Percentiles rank a stretch among this genome's conserved stretches.
Conservation (phyloP, 2,329 filamentous ascomycete genomes). For the Colletotrichum sp. region DNA sequence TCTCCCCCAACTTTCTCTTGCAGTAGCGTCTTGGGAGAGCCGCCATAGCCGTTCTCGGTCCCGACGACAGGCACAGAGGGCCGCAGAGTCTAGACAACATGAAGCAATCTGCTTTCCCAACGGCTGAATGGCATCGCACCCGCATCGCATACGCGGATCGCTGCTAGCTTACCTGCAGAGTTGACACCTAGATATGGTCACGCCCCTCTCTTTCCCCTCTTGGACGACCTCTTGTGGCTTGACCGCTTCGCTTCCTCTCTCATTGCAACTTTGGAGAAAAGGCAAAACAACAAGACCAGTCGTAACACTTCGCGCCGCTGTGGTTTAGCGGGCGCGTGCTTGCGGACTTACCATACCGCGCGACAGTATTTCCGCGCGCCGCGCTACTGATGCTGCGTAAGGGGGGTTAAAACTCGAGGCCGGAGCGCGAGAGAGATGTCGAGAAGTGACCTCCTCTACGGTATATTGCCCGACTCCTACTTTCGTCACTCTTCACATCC, state of each 20-base stretch:
- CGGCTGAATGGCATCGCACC: neutral
- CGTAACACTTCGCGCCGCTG: neutral
- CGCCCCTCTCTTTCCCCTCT: neutral
- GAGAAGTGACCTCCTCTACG: neutral
- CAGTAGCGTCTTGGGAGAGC: neutral
- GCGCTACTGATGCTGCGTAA: neutral
- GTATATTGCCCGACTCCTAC: neutral
- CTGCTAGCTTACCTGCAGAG: neutral
- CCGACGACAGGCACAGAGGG: neutral
- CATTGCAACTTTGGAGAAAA: neutral
- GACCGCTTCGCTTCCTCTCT: neutral
- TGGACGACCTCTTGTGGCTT: neutral
- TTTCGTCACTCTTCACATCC: neutral
- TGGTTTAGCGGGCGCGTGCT: neutral
- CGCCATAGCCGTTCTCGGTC: neutral
- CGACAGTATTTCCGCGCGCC: neutral
- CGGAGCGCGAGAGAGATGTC: neutral
- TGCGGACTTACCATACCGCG: neutral
- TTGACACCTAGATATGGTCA: conserved; percentile 2
- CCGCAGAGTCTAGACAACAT: neutral
- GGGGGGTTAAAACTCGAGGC: neutral
- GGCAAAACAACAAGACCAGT: neutral
- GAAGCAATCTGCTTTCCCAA: neutral
- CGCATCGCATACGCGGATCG: neutral
- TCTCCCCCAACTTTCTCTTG: neutral